A percentile compares a stretch with the other conserved stretches of the same genome.
Evolutionary conservation across 805 yeast species (phyloP).

Genomic region (Torulaspora indica): DNA sequence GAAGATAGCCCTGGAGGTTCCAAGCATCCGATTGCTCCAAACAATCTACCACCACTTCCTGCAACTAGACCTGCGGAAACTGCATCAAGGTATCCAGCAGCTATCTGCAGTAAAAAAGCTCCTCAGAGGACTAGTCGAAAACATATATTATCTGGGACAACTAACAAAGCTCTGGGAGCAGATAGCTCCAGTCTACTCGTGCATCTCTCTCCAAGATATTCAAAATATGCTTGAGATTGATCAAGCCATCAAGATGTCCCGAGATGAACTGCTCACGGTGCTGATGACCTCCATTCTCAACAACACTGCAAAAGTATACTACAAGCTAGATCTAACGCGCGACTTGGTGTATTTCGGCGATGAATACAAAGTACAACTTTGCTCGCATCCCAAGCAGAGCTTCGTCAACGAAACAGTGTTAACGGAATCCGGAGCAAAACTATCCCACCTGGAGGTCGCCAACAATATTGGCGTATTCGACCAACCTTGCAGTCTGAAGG

Average conservation of each 20-base stretch:
- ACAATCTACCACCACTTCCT: slow-evolving; percentile 17
- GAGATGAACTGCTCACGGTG: slow-evolving; percentile 28
- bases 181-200: slow-evolving; percentile 29
- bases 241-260: slow-evolving; percentile 8
- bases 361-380: slow-evolving; percentile 21
- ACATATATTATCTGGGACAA: slow-evolving; percentile 18
- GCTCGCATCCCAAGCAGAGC: slow-evolving; percentile 14
- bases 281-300: slow-evolving; percentile 31
- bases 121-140: slow-evolving; percentile 15
- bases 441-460: slow-evolving; percentile 21
- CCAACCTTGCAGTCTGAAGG: slow-evolving; percentile 14
- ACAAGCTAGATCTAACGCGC: slow-evolving; percentile 29
- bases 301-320: slow-evolving; percentile 25
- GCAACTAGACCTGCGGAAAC: slow-evolving; percentile 11
- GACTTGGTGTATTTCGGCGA: slow-evolving; percentile 32
- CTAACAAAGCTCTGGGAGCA: slow-evolving; percentile 26
- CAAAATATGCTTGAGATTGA: slow-evolving; percentile 16
- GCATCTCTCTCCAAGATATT: slow-evolving; percentile 29
- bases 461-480: slow-evolving; percentile 25
- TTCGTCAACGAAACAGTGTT: slow-evolving; percentile 2
- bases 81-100: slow-evolving; percentile 14
- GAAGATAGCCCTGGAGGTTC: slow-evolving; percentile 17
- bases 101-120: slow-evolving; percentile 10
- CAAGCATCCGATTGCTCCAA: slow-evolving; percentile 15
- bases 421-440: background rate